These are phyloP conservation scores for Elaeis guineensis DNA, from an alignment of 176 grass and related monocot genomes.

Conservation along the genomic window DNA sequence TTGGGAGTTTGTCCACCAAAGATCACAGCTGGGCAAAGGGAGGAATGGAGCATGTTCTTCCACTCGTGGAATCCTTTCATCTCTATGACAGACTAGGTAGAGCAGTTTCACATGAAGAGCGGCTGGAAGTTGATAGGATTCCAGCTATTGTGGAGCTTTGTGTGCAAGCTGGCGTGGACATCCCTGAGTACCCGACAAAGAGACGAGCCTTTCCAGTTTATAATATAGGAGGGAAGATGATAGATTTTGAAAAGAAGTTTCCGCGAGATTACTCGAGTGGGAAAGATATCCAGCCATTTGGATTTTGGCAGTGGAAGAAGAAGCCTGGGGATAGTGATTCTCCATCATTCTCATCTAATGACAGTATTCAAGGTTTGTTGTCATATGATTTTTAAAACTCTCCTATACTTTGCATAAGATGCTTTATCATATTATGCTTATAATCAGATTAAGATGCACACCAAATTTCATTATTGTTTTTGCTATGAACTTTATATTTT, in stretches of 20 bases:
- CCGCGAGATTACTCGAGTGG: slow-evolving; percentile 13
- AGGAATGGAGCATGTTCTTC: slow-evolving; percentile 20
- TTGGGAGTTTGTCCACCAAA: slow-evolving; percentile 15
- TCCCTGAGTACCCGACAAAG: slow-evolving; percentile 19
- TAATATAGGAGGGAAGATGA: slow-evolving; percentile 22
- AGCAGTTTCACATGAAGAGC: slow-evolving; percentile 24
- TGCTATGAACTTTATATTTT: too few species aligned
- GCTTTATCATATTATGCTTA: neutral
- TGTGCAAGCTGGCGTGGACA: slow-evolving; percentile 17
- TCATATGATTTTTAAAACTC: neutral
- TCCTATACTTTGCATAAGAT: neutral
- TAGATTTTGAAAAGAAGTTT: slow-evolving; percentile 27
- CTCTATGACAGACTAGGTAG: slow-evolving; percentile 26
- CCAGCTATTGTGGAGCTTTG: slow-evolving; percentile 23
- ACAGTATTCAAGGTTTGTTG: slow-evolving; percentile 13
- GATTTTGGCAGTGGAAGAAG: slow-evolving; percentile 21
- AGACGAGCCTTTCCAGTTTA: slow-evolving; percentile 20
- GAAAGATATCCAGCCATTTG: slow-evolving; percentile 19
- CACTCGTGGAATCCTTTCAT: slow-evolving; percentile 20
- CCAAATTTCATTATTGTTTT: too few species aligned
- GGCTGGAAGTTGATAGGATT: slow-evolving; percentile 16
- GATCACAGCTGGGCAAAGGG: slow-evolving; percentile 19
- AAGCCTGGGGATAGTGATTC: neutral
- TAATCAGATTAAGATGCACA: too few species aligned
- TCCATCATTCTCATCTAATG: neutral